Evolutionary conservation across 257 asterid genomes (phyloP), one percentile per base, ranked within the genome.

Genomic region (Misopates orontium): DNA sequence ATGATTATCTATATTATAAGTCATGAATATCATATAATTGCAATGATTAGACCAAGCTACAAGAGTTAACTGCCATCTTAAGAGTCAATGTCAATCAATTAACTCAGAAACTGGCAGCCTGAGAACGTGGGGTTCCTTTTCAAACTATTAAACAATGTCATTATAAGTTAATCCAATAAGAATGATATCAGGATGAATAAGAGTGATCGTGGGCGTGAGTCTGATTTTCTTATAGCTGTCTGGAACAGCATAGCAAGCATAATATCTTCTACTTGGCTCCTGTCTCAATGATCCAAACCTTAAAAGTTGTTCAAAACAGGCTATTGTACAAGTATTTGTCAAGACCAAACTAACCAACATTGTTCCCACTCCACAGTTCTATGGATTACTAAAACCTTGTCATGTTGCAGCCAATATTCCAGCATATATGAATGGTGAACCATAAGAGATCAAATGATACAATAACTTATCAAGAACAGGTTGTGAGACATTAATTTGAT

Each of bases 31-130:
- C 23, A 77, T 14, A 19, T 12, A 67, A 31, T 22, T 36, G 47
- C 76, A 80, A 77, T 80, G 77, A 80, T 76, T 71, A 69, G 47
- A 79, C 61, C 62, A 68, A 68, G 39, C 70, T 21, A 61, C 47
- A 69, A 56, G 58, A 58, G 59, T 57, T 53, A 67, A 63, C 67
- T 68, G 71, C 39, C 63, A 79, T 66, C 44, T 61, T 9, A 31
- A 55, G 61, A 57, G 24, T 41, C 51, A 60, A 10, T 10, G 54
- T 48, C 59, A 45, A 71, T 18, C 21, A 42, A 52, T 61, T 44
- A 68, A 51, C 32, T 39, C 60, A 71, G 70, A 51, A 73, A 60
- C 14, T 57, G 59, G 67, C 63, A 40, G 58, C 64, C 71, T 41
- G 20, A 69, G 44, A 67, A 74, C 80, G 79, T 73, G 79, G 64